phyloP scores from a whole-genome alignment of 2,329 filamentous ascomycete genomes.

The Venturiaceae sp. region DNA sequence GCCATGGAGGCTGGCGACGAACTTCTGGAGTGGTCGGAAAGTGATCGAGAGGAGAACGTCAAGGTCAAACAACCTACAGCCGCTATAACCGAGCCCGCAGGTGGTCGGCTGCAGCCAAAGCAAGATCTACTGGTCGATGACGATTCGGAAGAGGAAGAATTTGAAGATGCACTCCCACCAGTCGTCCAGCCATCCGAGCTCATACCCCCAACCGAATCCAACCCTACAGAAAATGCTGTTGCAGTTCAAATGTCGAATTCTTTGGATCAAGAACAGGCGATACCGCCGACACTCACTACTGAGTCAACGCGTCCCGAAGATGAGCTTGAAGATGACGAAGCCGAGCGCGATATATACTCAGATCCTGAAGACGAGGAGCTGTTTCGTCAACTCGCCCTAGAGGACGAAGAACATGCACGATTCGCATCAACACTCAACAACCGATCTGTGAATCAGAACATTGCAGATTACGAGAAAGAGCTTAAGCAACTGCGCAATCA shows the following conservation, averaged over 20 bases:
- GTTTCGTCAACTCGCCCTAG: conserved; percentile 72
- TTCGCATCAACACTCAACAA: conserved; percentile 84
- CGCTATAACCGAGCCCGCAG: neutral
- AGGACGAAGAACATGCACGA: conserved; percentile 87
- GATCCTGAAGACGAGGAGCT: conserved; percentile 91
- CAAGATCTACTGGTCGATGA: neutral
- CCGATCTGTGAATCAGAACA: conserved; percentile 58
- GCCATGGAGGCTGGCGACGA: conserved; percentile 24
- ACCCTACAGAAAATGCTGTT: neutral
- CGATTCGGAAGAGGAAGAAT: conserved; percentile 22
- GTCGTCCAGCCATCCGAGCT: neutral
- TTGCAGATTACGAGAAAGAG: conserved; percentile 76
- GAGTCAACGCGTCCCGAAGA: neutral
- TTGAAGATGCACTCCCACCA: conserved; percentile 24
- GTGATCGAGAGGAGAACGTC: conserved; percentile 28
- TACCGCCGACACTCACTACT: neutral
- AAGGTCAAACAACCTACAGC: neutral
- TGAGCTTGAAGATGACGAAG: neutral
- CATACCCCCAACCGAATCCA: neutral
- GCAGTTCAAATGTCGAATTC: too few species aligned
- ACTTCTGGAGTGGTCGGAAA: conserved; percentile 43
- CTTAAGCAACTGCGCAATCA: conserved; percentile 80
- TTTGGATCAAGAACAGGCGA: too few species aligned
- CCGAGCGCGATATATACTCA: conserved; percentile 37
- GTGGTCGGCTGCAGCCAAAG: neutral